A percentile compares a stretch with the other conserved stretches of the same genome.
Evolutionary conservation across 1,284 basidiomycete species (phyloP).

Genomic region (Papiliotrema flavescens): DNA sequence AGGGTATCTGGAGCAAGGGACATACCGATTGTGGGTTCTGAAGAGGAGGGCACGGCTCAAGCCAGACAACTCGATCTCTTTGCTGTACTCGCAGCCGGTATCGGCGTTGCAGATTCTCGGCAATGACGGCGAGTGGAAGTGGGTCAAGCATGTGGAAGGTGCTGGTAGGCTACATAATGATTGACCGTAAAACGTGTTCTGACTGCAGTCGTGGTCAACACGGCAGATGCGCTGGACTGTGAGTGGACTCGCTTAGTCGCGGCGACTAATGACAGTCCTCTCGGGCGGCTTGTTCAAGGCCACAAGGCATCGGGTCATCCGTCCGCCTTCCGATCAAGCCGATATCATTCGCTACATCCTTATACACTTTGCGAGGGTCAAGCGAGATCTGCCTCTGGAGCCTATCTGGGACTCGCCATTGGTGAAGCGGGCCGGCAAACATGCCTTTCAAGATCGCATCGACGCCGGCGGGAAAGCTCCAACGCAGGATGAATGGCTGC

Average conservation of each 20-base stretch:
- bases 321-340: constrained; percentile 11
- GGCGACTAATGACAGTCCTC: constrained; percentile 1
- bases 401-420: constrained; percentile 22
- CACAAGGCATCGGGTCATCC: constrained; percentile 17
- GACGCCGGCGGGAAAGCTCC: constrained; percentile 22
- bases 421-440: constrained; percentile 14
- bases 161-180: constrained; percentile 3
- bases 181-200: too few relatives aligned
- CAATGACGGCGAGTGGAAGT: constrained; percentile 43
- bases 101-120: constrained; percentile 47
- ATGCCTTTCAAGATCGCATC: constrained; percentile 23
- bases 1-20: constrained; percentile 45
- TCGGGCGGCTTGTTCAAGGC: constrained; percentile 1
- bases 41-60: too few relatives aligned
- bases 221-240: constrained; percentile 14
- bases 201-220: constrained; percentile 11
- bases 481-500: constrained; percentile 26
- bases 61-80: constrained; percentile 36
- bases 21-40: constrained; percentile 41
- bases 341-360: too few relatives aligned
- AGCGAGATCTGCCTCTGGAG: constrained; percentile 12
- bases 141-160: constrained; percentile 37
- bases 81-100: constrained; percentile 48
- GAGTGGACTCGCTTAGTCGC: background rate
- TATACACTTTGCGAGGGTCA: too few relatives aligned